Percentiles rank a stretch among this genome's conserved stretches.
Conservation (phyloP, 164 flowering plant genomes). For the Magnolia kwangsiensis region DNA sequence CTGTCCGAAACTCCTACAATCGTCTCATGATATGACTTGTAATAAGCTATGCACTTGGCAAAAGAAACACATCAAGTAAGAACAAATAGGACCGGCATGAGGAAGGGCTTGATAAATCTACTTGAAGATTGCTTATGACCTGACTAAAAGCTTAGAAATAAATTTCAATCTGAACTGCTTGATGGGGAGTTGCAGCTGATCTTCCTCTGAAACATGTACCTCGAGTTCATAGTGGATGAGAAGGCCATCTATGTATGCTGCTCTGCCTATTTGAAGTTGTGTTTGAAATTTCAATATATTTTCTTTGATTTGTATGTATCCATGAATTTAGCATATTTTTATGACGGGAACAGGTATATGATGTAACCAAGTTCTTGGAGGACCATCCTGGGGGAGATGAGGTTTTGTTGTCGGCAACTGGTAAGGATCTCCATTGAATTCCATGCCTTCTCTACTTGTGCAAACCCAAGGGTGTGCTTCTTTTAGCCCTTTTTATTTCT, state of each 20-base stretch:
- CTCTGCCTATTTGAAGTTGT: not conserved
- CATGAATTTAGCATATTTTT: not conserved
- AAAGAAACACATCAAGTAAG: not conserved
- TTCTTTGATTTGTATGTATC: not conserved
- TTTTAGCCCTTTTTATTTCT: no score
- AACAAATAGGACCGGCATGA: not conserved
- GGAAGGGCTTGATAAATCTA: not conserved
- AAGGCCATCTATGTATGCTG: not conserved
- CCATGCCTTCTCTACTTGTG: not conserved
- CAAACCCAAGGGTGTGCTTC: not conserved
- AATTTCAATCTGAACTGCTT: not conserved
- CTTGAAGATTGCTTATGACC: not conserved
- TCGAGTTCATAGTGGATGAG: not conserved
- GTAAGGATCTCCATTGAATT: conserved; percentile 17
- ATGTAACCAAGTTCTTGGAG: conserved; percentile 61
- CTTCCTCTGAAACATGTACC: not conserved
- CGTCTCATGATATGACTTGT: no score
- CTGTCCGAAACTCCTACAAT: no score
- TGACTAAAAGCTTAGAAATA: not conserved
- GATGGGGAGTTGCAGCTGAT: not conserved
- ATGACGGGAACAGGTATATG: conserved; percentile 47
- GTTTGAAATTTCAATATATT: not conserved
- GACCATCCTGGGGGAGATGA: conserved; percentile 80
- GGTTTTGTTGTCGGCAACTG: conserved; percentile 56
- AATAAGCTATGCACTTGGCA: not conserved